Evolutionary conservation across 106 monocot species (phyloP).

Genomic region (Phalaenopsis aphrodite): DNA sequence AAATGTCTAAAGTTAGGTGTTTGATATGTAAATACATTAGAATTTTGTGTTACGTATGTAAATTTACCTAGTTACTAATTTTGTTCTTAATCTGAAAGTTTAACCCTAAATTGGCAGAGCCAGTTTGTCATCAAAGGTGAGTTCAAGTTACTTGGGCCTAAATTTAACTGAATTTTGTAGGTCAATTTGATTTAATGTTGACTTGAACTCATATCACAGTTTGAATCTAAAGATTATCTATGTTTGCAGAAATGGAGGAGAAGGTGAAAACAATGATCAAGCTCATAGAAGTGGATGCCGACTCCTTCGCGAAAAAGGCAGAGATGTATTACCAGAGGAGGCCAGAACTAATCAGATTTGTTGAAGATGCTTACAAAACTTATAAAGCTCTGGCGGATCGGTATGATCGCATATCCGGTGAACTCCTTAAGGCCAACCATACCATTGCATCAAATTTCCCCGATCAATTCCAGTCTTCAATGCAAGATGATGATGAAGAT

Average conservation of each 20-base stretch:
- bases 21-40: too few relatives aligned
- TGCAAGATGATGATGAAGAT: constrained; percentile 24
- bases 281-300: constrained; percentile 31
- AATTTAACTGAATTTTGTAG: neutral
- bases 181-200: too few relatives aligned
- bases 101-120: too few relatives aligned
- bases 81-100: neutral
- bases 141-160: neutral
- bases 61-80: neutral
- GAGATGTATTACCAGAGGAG: constrained; percentile 30
- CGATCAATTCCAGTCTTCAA: constrained; percentile 22
- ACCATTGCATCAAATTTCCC: constrained; percentile 22
- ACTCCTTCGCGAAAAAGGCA: constrained; percentile 33
- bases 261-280: constrained; percentile 21
- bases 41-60: too few relatives aligned
- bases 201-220: too few relatives aligned
- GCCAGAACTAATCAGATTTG: constrained; percentile 21
- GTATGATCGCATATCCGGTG: constrained; percentile 26
- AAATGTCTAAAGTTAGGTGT: too few relatives aligned
- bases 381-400: constrained; percentile 29
- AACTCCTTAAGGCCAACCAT: constrained; percentile 36
- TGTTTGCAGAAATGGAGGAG: constrained; percentile 27
- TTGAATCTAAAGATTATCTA: neutral
- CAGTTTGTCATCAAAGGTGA: neutral
- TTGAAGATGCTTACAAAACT: constrained; percentile 22